Base-by-base conservation (phyloP, 116 monocot genomes). In the Phalaenopsis hybrid region DNA sequence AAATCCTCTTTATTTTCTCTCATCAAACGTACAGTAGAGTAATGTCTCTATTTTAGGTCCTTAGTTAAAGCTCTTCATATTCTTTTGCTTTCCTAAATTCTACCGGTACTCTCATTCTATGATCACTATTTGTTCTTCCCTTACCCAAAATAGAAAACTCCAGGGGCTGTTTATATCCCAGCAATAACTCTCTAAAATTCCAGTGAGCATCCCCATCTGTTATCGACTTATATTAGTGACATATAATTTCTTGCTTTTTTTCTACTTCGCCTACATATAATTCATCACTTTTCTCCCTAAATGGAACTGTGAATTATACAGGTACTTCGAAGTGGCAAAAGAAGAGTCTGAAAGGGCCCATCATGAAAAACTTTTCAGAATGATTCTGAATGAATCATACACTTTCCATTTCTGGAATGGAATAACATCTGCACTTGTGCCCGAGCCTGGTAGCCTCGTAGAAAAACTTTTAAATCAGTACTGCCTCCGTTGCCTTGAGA, bases 361-460 rank as follows among this genome's bases (percentile, higher is more conserved):
- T 61, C 90, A 94, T 44, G 90, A 94, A 72, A 49, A 37, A 18
- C 78, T 97, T 16, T 88, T 91, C 43, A 79, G 37, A 74, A 91
- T 74, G 79, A 93, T 94, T 70, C 73, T 91, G 76, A 87, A 89
- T 48, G 85, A 86, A 72, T 97, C 97, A 2, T 89, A 59, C 16
- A 84, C 93, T 46, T 94, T 97, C 82, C 97, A 97, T 93, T 88
- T 97, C 58, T 97, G 97, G 97, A 97, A 94, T 83, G 55, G 91
- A 76, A 50, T 88, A 48, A 97, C 97, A 8, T 89, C 85, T 73
- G 86, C 92, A 2, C 83, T 94, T 7, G 92, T 97, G 75, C 97
- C 97, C 59, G 93, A 94, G 85, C 85, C 91, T 17, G 85, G 84
- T 55, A 94, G 94, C 79, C 86, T 97, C 78, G 86, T 87, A 4